Base-by-base conservation (phyloP, 768 basidiomycete species). In the Leucosporidium yakuticum region DNA sequence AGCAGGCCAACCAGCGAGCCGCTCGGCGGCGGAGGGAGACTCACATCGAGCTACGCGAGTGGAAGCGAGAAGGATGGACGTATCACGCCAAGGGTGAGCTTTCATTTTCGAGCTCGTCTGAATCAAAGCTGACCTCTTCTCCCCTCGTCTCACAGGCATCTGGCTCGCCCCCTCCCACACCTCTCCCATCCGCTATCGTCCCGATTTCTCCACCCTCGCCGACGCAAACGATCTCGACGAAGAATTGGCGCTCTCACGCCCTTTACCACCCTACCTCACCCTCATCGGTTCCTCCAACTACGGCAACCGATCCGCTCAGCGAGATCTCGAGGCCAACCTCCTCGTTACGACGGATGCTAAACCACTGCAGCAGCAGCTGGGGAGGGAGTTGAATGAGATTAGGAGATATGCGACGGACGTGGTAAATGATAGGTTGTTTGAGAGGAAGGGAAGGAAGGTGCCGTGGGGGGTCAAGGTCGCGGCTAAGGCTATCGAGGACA, bases 51-150 rank as follows among this genome's bases (percentile, higher is more conserved):
- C 81, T 99, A 69, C 83, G 81, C 67, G 95, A 99, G 78, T 99
- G 96, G 96, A 84, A 86, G 76, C 84, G 84, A 71, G 80, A 83
- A 29, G 91, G 88, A 5, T 99, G 96, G 96, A 98, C 96, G 1
- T 99, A 99, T 80, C 96, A 99, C 76, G 90, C 96, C 31, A 99
- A 99, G 83, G 96, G 94, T 95, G 69, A 49, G 78, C 32, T 62
- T 20, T 61, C 21, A 9, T 9, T 27, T n/a, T n/a, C 23, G 14
- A 51, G 7, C 17, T 20, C 36, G 20, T 23, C 36, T 8, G 9
- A 23, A 34, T 25, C 8, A 34, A 6, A 4, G 34, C 59, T 34
- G 11, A 51, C 20, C 6, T 14, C 19, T 6, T 4, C 34, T 27
- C 11, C 36, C 17, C 21, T 20, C 14, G 4, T 32, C 20, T n/a